Evolutionary conservation across 2,329 filamentous ascomycete species (phyloP).

Genomic region (Pseudovirgaria hyperparasitica): DNA sequence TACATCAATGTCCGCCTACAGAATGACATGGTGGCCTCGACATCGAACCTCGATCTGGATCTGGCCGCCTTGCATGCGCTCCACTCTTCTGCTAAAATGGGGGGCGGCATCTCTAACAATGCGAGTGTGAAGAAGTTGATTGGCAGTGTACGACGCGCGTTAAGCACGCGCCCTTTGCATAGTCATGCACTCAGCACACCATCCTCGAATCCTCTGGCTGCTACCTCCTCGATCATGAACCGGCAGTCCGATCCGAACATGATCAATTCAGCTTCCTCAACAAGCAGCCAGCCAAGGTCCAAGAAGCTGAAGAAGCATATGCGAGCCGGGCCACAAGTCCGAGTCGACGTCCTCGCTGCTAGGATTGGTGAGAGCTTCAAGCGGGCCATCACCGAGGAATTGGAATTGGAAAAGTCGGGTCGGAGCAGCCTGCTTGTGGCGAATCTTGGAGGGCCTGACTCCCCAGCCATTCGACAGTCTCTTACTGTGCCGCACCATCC

Average conservation of each 20-base stretch:
- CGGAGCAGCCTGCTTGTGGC: slow-evolving; percentile 11
- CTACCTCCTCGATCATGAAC: slow-evolving; percentile 11
- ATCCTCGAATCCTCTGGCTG: slow-evolving; percentile 10
- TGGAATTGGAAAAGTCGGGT: slow-evolving; percentile 17
- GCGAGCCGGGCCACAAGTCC: slow-evolving; percentile 39
- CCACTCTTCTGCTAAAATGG: too few relatives aligned
- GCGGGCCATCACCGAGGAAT: slow-evolving; percentile 55
- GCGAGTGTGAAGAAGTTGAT: slow-evolving; percentile 78
- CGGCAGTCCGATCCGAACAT: slow-evolving; percentile 19
- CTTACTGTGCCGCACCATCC: slow-evolving; percentile 6
- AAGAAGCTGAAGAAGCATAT: slow-evolving; percentile 5
- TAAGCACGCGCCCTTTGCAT: too few relatives aligned
- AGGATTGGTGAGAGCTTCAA: slow-evolving; percentile 69
- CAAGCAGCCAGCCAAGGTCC: slow-evolving; percentile 13
- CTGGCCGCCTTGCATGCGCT: slow-evolving; percentile 15
- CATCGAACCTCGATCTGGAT: slow-evolving; percentile 20
- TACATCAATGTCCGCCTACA: slow-evolving; percentile 49
- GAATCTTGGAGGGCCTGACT: slow-evolving; percentile 19
- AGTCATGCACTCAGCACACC: slow-evolving; percentile 31
- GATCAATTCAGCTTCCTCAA: slow-evolving; percentile 7
- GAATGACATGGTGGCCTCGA: slow-evolving; percentile 13
- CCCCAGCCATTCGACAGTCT: slow-evolving; percentile 8
- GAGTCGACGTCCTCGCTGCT: slow-evolving; percentile 74
- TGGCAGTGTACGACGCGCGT: slow-evolving; percentile 69
- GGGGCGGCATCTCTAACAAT: slow-evolving; percentile 11